Evolutionary conservation across 176 grass and related monocot species (phyloP).

Genomic region (Ampelocalamus luodianensis): DNA sequence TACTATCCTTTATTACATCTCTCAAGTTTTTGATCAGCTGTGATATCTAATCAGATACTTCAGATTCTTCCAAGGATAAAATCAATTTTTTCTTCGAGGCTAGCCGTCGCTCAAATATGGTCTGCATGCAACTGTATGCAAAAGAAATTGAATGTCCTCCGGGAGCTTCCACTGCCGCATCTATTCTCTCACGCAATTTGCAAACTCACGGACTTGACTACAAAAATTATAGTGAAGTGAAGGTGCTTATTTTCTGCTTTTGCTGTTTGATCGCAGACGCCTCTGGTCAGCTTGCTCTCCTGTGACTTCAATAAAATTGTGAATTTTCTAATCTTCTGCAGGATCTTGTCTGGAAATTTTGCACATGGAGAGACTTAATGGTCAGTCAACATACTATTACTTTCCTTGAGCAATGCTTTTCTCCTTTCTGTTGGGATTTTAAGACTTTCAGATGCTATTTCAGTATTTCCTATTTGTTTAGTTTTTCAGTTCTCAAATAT

Average conservation of each 20-base stretch:
- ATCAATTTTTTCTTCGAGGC: conserved; percentile 83
- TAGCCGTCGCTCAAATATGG: conserved; percentile 83
- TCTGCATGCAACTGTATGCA: conserved; percentile 85
- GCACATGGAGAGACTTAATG: conserved; percentile 98
- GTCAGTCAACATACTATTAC: conserved; percentile 55
- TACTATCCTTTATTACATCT: conserved; percentile 27
- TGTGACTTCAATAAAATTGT: conserved; percentile 26
- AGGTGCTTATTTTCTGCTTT: conserved; percentile 68
- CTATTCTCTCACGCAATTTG: conserved; percentile 84
- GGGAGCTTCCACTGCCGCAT: conserved; percentile 74
- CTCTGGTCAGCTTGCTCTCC: conserved; percentile 23
- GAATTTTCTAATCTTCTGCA: conserved; percentile 54
- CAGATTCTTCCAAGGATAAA: conserved; percentile 73
- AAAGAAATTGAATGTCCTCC: conserved; percentile 85
- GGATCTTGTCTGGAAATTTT: conserved; percentile 95
- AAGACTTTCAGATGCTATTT: not conserved
- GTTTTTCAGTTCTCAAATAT: not conserved
- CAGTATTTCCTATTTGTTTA: not conserved
- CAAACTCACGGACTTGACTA: conserved; percentile 63
- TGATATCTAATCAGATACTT: conserved; percentile 71
- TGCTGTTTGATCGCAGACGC: conserved; percentile 21
- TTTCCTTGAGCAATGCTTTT: conserved; percentile 24
- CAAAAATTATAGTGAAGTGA: conserved; percentile 67
- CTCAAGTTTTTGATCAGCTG: conserved; percentile 55
- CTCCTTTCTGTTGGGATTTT: not conserved